phyloP scores from a whole-genome alignment of 345 rosid genomes.

The Acer yangbiense region DNA sequence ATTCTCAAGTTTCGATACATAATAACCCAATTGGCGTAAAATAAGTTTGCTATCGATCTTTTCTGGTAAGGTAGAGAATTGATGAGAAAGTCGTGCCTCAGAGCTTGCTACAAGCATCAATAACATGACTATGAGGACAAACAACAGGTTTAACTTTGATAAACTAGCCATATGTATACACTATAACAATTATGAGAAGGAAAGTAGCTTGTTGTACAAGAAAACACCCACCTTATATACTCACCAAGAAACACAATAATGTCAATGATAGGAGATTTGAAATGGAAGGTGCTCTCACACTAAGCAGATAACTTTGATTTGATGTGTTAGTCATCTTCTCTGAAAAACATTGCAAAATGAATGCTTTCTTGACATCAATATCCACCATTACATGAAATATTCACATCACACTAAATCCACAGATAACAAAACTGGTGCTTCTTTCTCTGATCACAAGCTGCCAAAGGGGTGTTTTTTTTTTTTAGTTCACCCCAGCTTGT shows the following conservation, averaged over 20 bases:
- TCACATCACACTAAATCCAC: slow-evolving; percentile 2
- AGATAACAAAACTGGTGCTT: neutral
- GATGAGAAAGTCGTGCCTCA: slow-evolving; percentile 15
- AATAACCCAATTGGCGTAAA: slow-evolving; percentile 28
- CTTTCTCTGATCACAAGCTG: neutral
- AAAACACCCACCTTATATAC: neutral
- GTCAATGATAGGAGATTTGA: neutral
- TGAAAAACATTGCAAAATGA: neutral
- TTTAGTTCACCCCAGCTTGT: slow-evolving; percentile 10
- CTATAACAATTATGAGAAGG: neutral
- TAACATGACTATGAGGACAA: slow-evolving; percentile 6
- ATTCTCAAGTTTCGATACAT: neutral
- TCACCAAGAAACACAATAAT: neutral
- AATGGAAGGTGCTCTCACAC: slow-evolving; percentile 11
- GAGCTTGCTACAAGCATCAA: slow-evolving; percentile 20
- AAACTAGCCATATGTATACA: slow-evolving; percentile 24
- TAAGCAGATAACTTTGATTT: slow-evolving; percentile 28
- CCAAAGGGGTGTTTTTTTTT: neutral
- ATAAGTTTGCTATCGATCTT: slow-evolving; percentile 2
- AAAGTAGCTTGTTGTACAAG: slow-evolving; percentile 8
- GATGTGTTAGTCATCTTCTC: slow-evolving; percentile 12
- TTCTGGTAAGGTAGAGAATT: neutral
- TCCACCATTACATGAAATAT: slow-evolving; percentile 24
- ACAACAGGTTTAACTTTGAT: neutral
- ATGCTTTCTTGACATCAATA: slow-evolving; percentile 26